These are phyloP conservation scores for Boletus bicolor DNA, from an alignment of 768 basidiomycete genomes.

Conservation along the genomic window DNA sequence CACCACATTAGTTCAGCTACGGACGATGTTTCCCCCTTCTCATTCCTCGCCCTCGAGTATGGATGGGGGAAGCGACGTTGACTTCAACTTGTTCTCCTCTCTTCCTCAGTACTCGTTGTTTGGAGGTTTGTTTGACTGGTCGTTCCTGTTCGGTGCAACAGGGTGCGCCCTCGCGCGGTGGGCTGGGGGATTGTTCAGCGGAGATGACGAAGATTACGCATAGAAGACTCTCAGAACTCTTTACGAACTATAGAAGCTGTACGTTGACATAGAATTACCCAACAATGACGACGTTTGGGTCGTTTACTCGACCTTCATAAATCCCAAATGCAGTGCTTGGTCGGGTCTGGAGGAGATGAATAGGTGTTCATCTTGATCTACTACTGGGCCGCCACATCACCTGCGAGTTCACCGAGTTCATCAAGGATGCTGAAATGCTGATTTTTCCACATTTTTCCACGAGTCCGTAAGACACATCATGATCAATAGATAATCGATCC, in stretches of 20 bases:
- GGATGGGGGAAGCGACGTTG: conserved; percentile 7
- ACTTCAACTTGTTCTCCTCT: conserved; percentile 61
- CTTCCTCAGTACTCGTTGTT: conserved; percentile 75
- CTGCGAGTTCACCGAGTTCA: neutral
- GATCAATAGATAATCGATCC: conserved; percentile 12
- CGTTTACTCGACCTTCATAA: neutral
- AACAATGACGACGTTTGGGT: neutral
- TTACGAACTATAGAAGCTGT: conserved; percentile 6
- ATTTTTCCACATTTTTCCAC: neutral
- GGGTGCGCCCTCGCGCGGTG: conserved; percentile 50
- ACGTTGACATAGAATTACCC: neutral
- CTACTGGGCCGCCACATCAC: neutral
- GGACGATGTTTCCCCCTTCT: conserved; percentile 73
- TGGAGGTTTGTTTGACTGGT: conserved; percentile 69
- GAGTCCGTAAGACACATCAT: neutral
- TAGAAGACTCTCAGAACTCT: neutral
- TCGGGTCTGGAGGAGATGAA: neutral
- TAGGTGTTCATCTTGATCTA: neutral
- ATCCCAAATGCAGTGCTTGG: neutral
- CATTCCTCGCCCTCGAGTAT: conserved; percentile 16
- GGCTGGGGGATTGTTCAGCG: conserved; percentile 39
- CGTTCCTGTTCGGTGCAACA: conserved; percentile 61
- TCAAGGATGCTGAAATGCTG: no score
- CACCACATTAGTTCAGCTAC: conserved; percentile 78
- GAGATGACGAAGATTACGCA: conserved; percentile 14